Evolutionary conservation across 192 early-diverging fungal genomes (phyloP).

Genomic region (Backusella liffmaniae): DNA sequence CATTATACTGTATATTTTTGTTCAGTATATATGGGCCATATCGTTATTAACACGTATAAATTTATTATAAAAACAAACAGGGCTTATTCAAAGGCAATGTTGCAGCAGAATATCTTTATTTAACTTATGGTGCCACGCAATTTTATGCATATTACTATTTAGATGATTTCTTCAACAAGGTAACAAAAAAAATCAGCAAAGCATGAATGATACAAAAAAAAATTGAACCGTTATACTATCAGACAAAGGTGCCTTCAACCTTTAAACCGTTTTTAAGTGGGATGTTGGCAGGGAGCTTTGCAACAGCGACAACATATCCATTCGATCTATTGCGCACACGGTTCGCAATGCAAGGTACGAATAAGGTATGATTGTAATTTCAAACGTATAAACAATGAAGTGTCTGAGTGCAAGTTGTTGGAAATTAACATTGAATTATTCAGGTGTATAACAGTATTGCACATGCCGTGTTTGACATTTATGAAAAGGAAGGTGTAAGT

Average conservation of each 20-base stretch:
- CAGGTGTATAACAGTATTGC: conserved; percentile 69
- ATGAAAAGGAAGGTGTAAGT: conserved; percentile 65
- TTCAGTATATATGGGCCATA: neutral
- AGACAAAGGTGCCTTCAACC: conserved; percentile 21
- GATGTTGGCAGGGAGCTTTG: conserved; percentile 69
- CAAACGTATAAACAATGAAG: conserved; percentile 1
- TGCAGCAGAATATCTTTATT: conserved; percentile 87
- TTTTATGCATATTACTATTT: conserved; percentile 71
- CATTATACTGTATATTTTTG: neutral
- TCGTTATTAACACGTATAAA: neutral
- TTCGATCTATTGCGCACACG: conserved; percentile 92
- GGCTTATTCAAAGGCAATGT: conserved; percentile 93
- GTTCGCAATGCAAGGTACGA: conserved; percentile 82
- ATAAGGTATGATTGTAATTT: conserved; percentile 35
- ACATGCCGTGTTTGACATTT: conserved; percentile 66
- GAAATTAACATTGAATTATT: neutral
- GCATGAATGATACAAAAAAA: neutral
- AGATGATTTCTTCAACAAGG: conserved; percentile 39
- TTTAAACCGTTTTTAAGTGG: conserved; percentile 69
- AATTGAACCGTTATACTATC: neutral
- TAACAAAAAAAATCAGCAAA: neutral
- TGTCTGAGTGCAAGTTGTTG: neutral
- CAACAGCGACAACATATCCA: conserved; percentile 86
- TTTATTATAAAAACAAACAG: conserved; percentile 17
- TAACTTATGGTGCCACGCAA: conserved; percentile 86